Base-by-base conservation (phyloP, 768 basidiomycete genomes). In the Jaapia argillacea region DNA sequence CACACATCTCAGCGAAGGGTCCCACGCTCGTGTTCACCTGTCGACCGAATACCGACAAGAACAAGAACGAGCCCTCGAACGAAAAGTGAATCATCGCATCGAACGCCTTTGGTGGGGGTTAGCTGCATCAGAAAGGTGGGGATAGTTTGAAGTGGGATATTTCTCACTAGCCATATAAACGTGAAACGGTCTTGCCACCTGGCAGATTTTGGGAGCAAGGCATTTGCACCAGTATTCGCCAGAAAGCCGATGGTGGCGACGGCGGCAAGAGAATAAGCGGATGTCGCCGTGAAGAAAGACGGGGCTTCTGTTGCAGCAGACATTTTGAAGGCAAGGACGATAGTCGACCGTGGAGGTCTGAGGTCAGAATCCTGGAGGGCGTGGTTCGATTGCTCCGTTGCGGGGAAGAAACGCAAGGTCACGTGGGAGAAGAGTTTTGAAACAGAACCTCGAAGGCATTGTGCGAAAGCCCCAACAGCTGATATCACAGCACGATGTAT, bases 1-100 rank as follows among this genome's bases (percentile, higher is more conserved):
- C 54, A 89, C 87, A 88, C 58, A 89, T 61, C 43, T 82, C 72
- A 20, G 85, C 86, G 46, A 88, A 72, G 16, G 72, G 69, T 0
- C 87, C 84, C 2, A 67, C 55, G 51, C 80, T 81, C 14, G 78
- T 75, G 53, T 79, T 79, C 6, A 87, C 84, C 45, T 77, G 70
- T 35, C 79, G 67, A 25, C 85, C 86, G 49, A 88, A 85, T 41
- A 71, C 71, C 2, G 85, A 87, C 38, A 82, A 67, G 60, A 78
- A 87, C 25, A 90, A 68, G 67, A 85, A 90, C 4, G 85, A 78
- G 6, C 84, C 87, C 55, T 90, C 87, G 45, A 85, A 77, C 0
- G 68, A 67, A 58, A 86, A 83, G 56, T 89, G 87, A 46, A 85
- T 85, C 57, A 85, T 66, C 3, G 76, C 85, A 57, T 89, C 85